Conservation (phyloP, 495 filamentous ascomycete species). For the Penicillium pancosmium region DNA sequence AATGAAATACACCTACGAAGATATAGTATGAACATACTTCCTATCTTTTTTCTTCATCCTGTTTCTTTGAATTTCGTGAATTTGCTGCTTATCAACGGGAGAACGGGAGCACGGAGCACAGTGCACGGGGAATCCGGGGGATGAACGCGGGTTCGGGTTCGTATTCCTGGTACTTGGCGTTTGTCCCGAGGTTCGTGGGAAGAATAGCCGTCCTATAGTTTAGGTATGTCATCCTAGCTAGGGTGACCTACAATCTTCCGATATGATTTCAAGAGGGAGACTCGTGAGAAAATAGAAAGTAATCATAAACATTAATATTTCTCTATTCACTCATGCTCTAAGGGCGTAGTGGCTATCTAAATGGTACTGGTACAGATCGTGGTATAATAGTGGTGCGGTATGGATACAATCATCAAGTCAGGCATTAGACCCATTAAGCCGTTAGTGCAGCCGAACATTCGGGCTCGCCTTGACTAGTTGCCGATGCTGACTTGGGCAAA, state of each 20-base stretch:
- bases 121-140: neutral
- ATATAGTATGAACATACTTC: too few relatives aligned
- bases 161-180: neutral
- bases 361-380: neutral
- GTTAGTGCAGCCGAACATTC: neutral
- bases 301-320: neutral
- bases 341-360: neutral
- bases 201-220: too few relatives aligned
- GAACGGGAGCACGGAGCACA: conserved; percentile 1
- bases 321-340: neutral
- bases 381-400: neutral
- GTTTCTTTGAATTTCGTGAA: too few relatives aligned
- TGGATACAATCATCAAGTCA: neutral
- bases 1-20: too few relatives aligned
- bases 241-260: too few relatives aligned
- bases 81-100: neutral
- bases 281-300: neutral
- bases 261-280: too few relatives aligned
- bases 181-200: neutral
- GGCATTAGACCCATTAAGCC: neutral
- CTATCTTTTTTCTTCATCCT: too few relatives aligned
- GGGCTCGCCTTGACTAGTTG: conserved; percentile 1
- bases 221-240: too few relatives aligned
- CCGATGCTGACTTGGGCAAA: conserved; percentile 8
- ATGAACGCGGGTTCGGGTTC: neutral